A percentile compares a stretch with the other conserved stretches of the same genome.
Conservation (phyloP, 2,329 filamentous ascomycete species). For the Verruconis gallopava region DNA sequence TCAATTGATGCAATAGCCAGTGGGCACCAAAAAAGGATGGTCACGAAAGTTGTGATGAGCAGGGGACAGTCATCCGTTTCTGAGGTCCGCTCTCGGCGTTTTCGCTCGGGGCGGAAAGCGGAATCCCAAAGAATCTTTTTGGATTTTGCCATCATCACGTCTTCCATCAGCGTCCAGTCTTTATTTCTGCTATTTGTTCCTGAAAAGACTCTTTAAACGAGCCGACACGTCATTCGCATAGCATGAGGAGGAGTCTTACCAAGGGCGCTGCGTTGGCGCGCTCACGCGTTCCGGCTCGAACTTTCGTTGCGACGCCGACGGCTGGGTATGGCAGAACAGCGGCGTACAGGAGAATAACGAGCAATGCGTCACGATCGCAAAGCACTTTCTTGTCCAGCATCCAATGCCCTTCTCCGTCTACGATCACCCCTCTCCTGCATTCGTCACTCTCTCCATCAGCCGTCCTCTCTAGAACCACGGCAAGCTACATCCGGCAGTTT, state of each 20-base stretch:
- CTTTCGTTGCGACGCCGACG: slow-evolving; percentile 2
- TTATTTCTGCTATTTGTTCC: too few relatives aligned
- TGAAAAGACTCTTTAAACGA: too few relatives aligned
- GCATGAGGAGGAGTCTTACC: slow-evolving; percentile 3
- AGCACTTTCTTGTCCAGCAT: neutral
- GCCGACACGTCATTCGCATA: too few relatives aligned
- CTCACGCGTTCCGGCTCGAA: neutral
- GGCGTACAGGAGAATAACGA: slow-evolving; percentile 24
- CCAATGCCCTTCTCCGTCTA: slow-evolving; percentile 1
- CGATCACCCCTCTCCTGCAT: neutral
- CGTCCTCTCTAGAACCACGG: slow-evolving; percentile 27
- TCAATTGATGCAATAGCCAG: slow-evolving; percentile 8
- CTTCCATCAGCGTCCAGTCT: neutral
- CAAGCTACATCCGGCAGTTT: slow-evolving; percentile 31
- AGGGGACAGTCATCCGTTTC: neutral
- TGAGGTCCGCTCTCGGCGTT: neutral
- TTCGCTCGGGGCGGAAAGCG: neutral
- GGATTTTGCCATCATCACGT: neutral
- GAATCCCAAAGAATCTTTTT: neutral
- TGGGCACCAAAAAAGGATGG: too few relatives aligned
- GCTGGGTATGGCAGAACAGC: slow-evolving; percentile 30
- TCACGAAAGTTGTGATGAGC: too few relatives aligned
- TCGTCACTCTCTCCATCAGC: slow-evolving; percentile 3
- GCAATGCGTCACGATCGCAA: neutral
- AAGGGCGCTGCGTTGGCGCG: slow-evolving; percentile 3